A percentile compares a stretch with the other conserved stretches of the same genome.
These are phyloP conservation scores for Fusarium begoniae DNA, from an alignment of 2,329 filamentous ascomycete genomes.

Conservation along the genomic window DNA sequence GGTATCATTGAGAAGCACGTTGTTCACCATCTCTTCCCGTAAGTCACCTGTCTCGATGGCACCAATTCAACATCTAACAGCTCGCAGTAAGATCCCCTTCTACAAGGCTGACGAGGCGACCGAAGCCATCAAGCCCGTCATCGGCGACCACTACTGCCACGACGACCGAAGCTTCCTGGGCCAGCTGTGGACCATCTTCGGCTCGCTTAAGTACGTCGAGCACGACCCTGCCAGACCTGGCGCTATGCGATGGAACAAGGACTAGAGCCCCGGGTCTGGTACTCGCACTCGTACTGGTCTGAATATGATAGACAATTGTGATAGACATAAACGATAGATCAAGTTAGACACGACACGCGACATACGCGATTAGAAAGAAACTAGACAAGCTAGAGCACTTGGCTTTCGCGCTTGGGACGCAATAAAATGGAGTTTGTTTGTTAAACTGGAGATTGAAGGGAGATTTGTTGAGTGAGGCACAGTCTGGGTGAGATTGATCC, in stretches of 20 bases:
- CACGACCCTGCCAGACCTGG: slow-evolving; percentile 38
- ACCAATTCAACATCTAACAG: background rate
- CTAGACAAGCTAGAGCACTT: slow-evolving; percentile 19
- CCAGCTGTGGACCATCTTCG: slow-evolving; percentile 43
- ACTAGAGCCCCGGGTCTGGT: slow-evolving; percentile 25
- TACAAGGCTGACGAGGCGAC: slow-evolving; percentile 65
- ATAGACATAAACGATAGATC: slow-evolving; percentile 34
- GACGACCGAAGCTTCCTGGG: slow-evolving; percentile 44
- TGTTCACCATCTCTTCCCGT: slow-evolving; percentile 66
- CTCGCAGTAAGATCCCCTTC: slow-evolving; percentile 44
- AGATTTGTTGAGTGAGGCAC: background rate
- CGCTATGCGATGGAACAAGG: slow-evolving; percentile 42
- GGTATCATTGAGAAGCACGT: slow-evolving; percentile 69
- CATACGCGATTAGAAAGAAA: slow-evolving; percentile 21
- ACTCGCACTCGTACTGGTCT: background rate
- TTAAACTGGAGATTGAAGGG: background rate
- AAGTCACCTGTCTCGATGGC: slow-evolving; percentile 19
- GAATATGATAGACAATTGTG: slow-evolving; percentile 18
- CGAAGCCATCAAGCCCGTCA: slow-evolving; percentile 80
- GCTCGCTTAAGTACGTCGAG: slow-evolving; percentile 45
- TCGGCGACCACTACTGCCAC: slow-evolving; percentile 87
- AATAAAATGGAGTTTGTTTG: slow-evolving; percentile 28
- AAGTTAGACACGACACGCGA: slow-evolving; percentile 20
- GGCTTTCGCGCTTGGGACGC: slow-evolving; percentile 11
- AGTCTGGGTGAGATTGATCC: background rate